Conservation (phyloP, 768 basidiomycete genomes). For the Thelephora ganbajun region DNA sequence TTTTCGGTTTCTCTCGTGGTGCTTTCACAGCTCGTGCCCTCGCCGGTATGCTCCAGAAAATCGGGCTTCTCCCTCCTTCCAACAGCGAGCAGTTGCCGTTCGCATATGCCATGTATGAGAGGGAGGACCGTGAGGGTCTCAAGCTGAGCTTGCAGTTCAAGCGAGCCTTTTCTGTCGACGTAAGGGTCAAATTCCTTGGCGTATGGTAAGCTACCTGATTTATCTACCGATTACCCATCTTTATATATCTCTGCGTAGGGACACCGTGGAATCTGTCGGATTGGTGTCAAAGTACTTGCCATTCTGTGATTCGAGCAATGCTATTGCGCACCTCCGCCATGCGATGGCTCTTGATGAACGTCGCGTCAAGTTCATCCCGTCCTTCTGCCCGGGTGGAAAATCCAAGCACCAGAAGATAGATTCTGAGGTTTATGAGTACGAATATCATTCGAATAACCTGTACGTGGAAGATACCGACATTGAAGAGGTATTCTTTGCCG, state of each 20-base stretch:
- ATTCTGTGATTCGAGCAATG: constrained; percentile 37
- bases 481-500: constrained; percentile 61
- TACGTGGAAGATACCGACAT: constrained; percentile 24
- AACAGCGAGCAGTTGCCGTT: constrained; percentile 19
- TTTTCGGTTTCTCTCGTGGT: constrained; percentile 46
- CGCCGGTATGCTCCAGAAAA: constrained; percentile 39
- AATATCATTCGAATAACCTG: constrained; percentile 3
- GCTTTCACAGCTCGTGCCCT: constrained; percentile 35
- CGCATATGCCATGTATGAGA: constrained; percentile 14
- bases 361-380: constrained; percentile 34
- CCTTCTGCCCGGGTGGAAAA: constrained; percentile 10
- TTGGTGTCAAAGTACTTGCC: constrained; percentile 36
- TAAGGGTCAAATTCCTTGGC: constrained; percentile 36
- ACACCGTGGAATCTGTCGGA: constrained; percentile 55
- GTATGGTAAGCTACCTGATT: constrained; percentile 25
- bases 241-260: constrained; percentile 27
- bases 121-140: constrained; percentile 7
- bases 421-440: neutral
- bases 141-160: constrained; percentile 21
- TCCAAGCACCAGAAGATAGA: constrained; percentile 8
- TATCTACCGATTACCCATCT: neutral
- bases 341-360: constrained; percentile 53
- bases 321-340: constrained; percentile 47
- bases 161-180: constrained; percentile 28
- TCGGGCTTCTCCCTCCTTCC: constrained; percentile 17